Evolutionary conservation across 23 red algal species (phyloP), one percentile per base, ranked within the genome.

Genomic region (Gracilariopsis chorda): DNA sequence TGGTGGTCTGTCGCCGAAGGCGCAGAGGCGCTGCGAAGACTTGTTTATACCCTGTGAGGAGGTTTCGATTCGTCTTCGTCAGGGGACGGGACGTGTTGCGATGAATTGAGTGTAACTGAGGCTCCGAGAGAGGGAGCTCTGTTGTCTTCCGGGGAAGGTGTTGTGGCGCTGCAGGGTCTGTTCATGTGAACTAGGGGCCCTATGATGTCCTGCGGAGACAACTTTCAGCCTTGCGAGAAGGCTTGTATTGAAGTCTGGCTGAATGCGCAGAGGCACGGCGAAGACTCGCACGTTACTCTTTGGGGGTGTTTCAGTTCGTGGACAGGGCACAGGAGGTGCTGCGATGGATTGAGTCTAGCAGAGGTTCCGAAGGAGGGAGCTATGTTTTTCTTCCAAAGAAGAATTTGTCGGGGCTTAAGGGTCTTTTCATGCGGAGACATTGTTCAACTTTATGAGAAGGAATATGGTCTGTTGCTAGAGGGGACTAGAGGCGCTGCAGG

Each of bases 361-460:
- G 71, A 77, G 9, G 71, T 28, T 77, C 71, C 71, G 71, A 43
- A 77, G 40, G 40, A 77, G 48, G 30, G 37, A 47, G 40, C 48
- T 77, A 48, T 77, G 71, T 77, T 77, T n/a, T 77, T 77, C 71
- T 77, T n/a, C 33, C 71, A 23, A 77, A 77, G 11, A 77, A 77
- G 48, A 77, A 59, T 48, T 42, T 77, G 42, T 77, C 71, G 71
- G 3, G 37, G 71, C 71, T 48, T 48, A 45, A 47, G 71, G 41
- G 71, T 77, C 0, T 46, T 19, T 43, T 73, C 67, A 43, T 73
- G n/a, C n/a, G n/a, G n/a, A n/a, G n/a, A n/a, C n/a, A n/a, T n/a
- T n/a, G n/a, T n/a, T n/a, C n/a, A n/a, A n/a, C n/a, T n/a, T n/a
- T n/a, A n/a, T n/a, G 40, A 77, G 71, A 77, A 48, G 71, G 71